Evolutionary conservation across 192 early-diverging fungal species (phyloP).

Genomic region (Entomortierella lignicola): DNA sequence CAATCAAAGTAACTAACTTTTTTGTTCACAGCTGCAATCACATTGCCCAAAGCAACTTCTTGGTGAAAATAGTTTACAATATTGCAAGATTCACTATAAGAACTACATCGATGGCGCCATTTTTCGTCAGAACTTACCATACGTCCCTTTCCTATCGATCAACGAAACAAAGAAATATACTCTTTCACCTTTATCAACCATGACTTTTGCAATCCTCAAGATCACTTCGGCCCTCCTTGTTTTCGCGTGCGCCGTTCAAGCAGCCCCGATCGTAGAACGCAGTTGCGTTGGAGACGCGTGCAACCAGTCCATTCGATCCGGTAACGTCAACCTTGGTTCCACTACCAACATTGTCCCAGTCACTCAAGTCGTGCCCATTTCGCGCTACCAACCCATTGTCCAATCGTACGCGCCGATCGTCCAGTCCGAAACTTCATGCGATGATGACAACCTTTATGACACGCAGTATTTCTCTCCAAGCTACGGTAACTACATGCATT

Average conservation of each 20-base stretch:
- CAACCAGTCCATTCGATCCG: constrained; percentile 4
- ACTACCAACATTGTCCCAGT: constrained; percentile 25
- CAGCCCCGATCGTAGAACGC: neutral
- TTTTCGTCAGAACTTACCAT: too few species aligned
- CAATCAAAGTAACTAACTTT: too few species aligned
- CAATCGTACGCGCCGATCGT: constrained; percentile 22
- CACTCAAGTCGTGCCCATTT: constrained; percentile 23
- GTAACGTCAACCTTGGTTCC: constrained; percentile 13
- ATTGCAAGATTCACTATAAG: too few species aligned
- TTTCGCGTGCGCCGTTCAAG: neutral
- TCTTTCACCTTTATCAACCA: neutral
- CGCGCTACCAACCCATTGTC: constrained; percentile 31
- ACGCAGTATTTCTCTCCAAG: neutral
- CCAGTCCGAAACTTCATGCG: constrained; percentile 5
- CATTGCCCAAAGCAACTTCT: too few species aligned
- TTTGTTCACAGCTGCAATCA: too few species aligned
- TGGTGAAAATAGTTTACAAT: too few species aligned
- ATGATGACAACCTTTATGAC: neutral
- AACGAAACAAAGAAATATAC: too few species aligned
- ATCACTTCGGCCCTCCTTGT: neutral
- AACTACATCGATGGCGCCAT: too few species aligned
- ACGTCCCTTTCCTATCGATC: too few species aligned
- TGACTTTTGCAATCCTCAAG: neutral
- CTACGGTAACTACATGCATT: neutral
- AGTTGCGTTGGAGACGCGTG: constrained; percentile 6